Evolutionary conservation across 345 rosid genomes (phyloP).

Genomic region (Hibiscus mutabilis): DNA sequence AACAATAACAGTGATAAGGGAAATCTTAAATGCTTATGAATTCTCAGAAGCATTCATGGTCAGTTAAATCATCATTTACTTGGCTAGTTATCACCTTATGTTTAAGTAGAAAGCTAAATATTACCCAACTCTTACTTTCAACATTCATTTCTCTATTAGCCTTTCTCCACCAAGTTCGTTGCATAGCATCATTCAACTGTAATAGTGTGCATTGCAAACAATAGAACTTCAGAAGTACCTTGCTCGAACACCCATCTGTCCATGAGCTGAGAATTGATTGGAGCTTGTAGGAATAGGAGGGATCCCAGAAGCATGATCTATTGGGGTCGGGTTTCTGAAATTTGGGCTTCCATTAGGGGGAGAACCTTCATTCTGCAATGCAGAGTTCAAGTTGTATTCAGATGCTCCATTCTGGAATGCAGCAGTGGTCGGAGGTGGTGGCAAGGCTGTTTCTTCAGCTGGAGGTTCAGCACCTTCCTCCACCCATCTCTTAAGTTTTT

Average conservation of each 20-base stretch:
- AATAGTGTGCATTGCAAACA: not conserved
- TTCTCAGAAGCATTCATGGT: not conserved
- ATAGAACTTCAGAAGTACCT: slow-evolving; percentile 39
- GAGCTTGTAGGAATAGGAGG: slow-evolving; percentile 76
- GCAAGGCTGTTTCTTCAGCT: slow-evolving; percentile 67
- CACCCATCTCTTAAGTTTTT: slow-evolving; percentile 94
- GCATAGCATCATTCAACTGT: not conserved
- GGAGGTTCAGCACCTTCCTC: slow-evolving; percentile 92
- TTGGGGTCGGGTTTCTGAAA: slow-evolving; percentile 33
- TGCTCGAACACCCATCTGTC: slow-evolving; percentile 76
- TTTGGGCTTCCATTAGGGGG: slow-evolving; percentile 45
- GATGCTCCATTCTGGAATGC: slow-evolving; percentile 57
- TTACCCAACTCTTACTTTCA: not conserved
- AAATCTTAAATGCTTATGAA: not conserved
- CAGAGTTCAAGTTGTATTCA: slow-evolving; percentile 58
- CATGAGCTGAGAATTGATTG: slow-evolving; percentile 90
- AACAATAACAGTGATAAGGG: not conserved
- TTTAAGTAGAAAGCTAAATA: not conserved
- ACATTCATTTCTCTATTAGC: not conserved
- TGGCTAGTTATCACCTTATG: not conserved
- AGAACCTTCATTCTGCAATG: slow-evolving; percentile 45
- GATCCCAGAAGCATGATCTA: slow-evolving; percentile 31
- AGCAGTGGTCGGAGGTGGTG: slow-evolving; percentile 70
- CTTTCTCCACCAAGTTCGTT: not conserved
- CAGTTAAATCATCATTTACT: not conserved